Base-by-base conservation (phyloP, 441 rosid genomes). In the Melastoma candidum region DNA sequence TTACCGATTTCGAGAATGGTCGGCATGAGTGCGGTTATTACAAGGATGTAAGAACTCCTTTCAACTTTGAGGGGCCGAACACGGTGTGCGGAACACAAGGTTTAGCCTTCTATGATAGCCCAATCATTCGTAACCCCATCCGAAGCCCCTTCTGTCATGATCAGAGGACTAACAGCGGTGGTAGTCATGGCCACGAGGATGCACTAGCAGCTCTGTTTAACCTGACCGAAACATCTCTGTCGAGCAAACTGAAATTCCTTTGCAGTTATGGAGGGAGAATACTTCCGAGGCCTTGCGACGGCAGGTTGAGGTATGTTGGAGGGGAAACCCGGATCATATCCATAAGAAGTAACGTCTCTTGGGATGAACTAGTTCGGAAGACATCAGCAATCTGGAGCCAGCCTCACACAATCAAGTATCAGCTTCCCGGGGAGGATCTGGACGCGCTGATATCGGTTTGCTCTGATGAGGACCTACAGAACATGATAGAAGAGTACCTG, bases 191-290 rank as follows among this genome's bases (percentile, higher is more conserved):
- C 8, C 41, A 36, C 8, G 41, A 36, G 41, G 41, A 36, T 1
- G 41, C 41, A 36, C 41, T 36, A 36, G 41, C 6, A 9, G 8
- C 41, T 36, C 41, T 36, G 41, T 9, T 36, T 36, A 36, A 9
- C 56, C 14, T 52, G 26, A 52, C 71, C 8, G 78, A 74, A 41
- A 65, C 53, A 57, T n/a, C 62, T 54, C 53, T 66, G 29, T 27
- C 57, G 14, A 69, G 69, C 14, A 69, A 63, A 54, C 69, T 78
- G 69, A 80, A 83, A 68, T 68, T 83, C 61, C 84, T 83, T n/a
- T 83, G 83, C 57, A 83, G 90, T 56, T 83, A 74, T 27, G 84
- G 79, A 0, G 90, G 90, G 39, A 75, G 72, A 60, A 79, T 82
- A 53, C 63, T 82, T 32, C 85, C 81, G 4, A 51, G 88, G 62